phyloP scores from a whole-genome alignment of 441 rosid species.

The Adansonia rubrostipa region DNA sequence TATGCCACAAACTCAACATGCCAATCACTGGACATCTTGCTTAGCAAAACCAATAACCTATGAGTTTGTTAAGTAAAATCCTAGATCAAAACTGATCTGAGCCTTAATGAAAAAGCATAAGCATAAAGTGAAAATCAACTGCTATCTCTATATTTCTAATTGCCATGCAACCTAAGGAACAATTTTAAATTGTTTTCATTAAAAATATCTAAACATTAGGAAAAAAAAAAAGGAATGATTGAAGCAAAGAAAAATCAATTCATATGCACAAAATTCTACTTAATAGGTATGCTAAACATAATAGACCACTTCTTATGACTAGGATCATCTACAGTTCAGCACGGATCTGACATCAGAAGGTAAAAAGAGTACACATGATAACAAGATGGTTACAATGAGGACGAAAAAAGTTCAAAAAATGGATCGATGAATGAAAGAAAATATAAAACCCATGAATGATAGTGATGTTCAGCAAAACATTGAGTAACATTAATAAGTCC shows the following conservation, averaged over 20 bases:
- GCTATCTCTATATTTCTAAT: constrained; percentile 5
- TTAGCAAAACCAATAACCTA: not conserved
- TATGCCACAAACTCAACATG: not conserved
- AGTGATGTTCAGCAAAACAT: not conserved
- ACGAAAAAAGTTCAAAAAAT: constrained; percentile 12
- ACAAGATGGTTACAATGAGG: not conserved
- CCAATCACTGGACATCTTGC: not conserved
- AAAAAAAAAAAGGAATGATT: not conserved
- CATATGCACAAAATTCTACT: not conserved
- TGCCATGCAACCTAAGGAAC: constrained; percentile 13
- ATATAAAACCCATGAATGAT: constrained; percentile 4
- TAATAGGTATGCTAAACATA: constrained; percentile 1
- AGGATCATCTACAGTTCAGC: not conserved
- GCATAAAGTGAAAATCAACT: constrained; percentile 7
- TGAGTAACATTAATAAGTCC: constrained; percentile 17
- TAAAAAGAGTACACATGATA: constrained; percentile 16
- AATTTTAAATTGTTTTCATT: not conserved
- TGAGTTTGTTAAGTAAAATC: not conserved
- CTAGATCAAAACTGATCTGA: constrained; percentile 14
- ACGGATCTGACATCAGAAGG: not conserved
- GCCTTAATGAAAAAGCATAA: not conserved
- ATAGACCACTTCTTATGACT: constrained; percentile 3
- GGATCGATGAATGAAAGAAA: not conserved
- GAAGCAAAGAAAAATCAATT: constrained; percentile 7
- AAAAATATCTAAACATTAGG: not conserved